Evolutionary conservation across 371 early-diverging fungal species (phyloP), one percentile per base, ranked within the genome.

Genomic region (Dichotomocladium elegans): DNA sequence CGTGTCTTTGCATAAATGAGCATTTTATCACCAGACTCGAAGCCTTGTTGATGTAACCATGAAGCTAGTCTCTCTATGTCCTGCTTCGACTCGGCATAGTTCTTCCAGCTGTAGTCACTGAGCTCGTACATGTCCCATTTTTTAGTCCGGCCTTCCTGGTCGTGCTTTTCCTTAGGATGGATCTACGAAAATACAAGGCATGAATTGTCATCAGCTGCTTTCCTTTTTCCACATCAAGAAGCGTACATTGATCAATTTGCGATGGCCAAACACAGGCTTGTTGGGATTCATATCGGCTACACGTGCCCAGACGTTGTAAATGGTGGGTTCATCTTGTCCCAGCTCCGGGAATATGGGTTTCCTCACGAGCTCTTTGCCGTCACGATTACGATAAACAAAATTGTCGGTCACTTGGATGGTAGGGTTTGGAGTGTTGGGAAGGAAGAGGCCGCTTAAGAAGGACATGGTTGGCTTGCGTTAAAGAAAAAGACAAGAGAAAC

Each of bases 1-100:
- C 76, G 65, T 48, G 83, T 80, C 29, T 76, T 74, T 19, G 84
- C 80, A 61, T 78, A 88, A 41, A 88, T 72, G 53, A 83, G 60
- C 43, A 87, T 70, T 35, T 73, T 65, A 46, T 77, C 77, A 17
- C 63, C 77, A 14, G 65, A 49, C 30, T 63, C 50, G 21, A 77
- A 28, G 1, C 79, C 81, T 26, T 68, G 63, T 26, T 61, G 53
- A 31, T 63, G 63, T 41, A 82, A 47, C 5, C 65, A 56, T 7
- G 57, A 45, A 17, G 79, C 79, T 19, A 80, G 40, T 5, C 61
- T 70, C 34, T 76, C 66, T 0, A 69, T 60, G 22, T 56, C 42
- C 29, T 58, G 52, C 43, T 74, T 68, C 19, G 80, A 75, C 34
- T 68, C 63, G 8, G 61, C 53, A 27, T 72, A 80, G 2, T 56